phyloP scores from a whole-genome alignment of 2,329 filamentous ascomycete species.

The Ophiobolus disseminans region DNA sequence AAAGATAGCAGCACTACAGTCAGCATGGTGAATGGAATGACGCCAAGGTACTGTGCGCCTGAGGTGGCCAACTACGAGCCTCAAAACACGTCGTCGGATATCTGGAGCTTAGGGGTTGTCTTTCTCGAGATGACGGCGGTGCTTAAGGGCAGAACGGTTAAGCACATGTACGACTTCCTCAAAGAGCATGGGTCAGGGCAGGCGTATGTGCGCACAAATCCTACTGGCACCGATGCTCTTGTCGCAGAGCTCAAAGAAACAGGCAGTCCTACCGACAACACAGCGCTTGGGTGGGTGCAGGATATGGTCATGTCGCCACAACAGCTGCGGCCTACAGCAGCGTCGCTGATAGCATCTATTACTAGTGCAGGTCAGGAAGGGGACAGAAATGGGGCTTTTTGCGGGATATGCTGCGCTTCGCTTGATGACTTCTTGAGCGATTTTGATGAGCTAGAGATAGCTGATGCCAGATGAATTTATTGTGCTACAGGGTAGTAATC shows the following conservation, averaged over 20 bases:
- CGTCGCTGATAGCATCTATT: slow-evolving; percentile 16
- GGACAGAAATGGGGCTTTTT: slow-evolving; percentile 12
- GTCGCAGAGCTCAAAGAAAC: slow-evolving; percentile 8
- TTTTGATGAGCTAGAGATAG: no score
- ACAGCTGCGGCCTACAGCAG: slow-evolving; percentile 17
- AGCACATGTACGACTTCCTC: slow-evolving; percentile 14
- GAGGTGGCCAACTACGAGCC: slow-evolving; percentile 16
- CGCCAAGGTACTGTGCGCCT: slow-evolving; percentile 23
- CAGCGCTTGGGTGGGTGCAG: slow-evolving; percentile 13
- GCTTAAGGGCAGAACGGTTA: slow-evolving; percentile 14
- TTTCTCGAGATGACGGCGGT: slow-evolving; percentile 25
- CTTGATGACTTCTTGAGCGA: no score
- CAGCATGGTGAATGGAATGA: slow-evolving; percentile 18
- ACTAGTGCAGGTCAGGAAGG: slow-evolving; percentile 5
- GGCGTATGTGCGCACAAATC: slow-evolving; percentile 15
- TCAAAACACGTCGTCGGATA: slow-evolving; percentile 20
- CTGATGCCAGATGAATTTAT: no score
- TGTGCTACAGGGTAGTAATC: no score
- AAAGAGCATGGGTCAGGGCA: slow-evolving; percentile 13
- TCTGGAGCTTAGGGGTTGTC: slow-evolving; percentile 27
- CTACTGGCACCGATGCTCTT: slow-evolving; percentile 7
- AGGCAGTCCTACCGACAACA: slow-evolving; percentile 12
- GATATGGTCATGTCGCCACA: slow-evolving; percentile 16
- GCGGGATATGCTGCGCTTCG: slow-evolving; percentile 26
- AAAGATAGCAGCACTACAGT: slow-evolving; percentile 18